A percentile compares a stretch with the other conserved stretches of the same genome.
Conservation (phyloP, 2,329 filamentous ascomycete genomes). For the Tolypocladium ophioglossoides region DNA sequence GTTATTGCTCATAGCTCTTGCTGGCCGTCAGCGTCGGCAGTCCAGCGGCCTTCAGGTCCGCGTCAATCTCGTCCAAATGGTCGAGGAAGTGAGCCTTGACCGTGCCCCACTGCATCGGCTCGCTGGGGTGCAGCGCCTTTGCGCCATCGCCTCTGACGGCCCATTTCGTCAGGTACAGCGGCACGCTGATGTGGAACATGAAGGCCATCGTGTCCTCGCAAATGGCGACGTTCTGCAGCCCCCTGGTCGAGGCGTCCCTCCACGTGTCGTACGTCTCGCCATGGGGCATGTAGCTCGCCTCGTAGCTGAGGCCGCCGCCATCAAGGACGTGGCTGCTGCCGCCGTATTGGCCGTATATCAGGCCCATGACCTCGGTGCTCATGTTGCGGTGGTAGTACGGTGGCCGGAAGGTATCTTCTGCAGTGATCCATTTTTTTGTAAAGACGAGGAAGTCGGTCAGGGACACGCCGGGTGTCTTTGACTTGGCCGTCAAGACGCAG, state of each 20-base stretch:
- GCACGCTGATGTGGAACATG: slow-evolving; percentile 28
- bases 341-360: slow-evolving; percentile 28
- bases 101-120: slow-evolving; percentile 11
- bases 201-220: slow-evolving; percentile 28
- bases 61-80: slow-evolving; percentile 13
- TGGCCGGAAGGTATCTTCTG: slow-evolving; percentile 50
- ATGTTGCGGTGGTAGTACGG: slow-evolving; percentile 57
- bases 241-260: slow-evolving; percentile 13
- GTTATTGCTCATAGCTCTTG: neutral
- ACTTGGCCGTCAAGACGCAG: slow-evolving; percentile 52
- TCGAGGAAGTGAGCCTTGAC: slow-evolving; percentile 16
- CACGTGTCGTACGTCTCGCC: slow-evolving; percentile 22
- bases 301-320: slow-evolving; percentile 20
- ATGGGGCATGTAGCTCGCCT: slow-evolving; percentile 24
- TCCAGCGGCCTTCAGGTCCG: slow-evolving; percentile 10
- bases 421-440: slow-evolving; percentile 54
- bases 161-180: slow-evolving; percentile 14
- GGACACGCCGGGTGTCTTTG: slow-evolving; percentile 40
- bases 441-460: slow-evolving; percentile 58
- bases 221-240: slow-evolving; percentile 13
- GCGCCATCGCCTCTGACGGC: slow-evolving; percentile 12
- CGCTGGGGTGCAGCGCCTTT: slow-evolving; percentile 7
- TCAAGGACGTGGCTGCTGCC: slow-evolving; percentile 16
- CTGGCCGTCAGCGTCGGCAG: slow-evolving; percentile 1
- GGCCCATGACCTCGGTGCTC: slow-evolving; percentile 46